Base-by-base conservation (phyloP, 2,329 filamentous ascomycete genomes). In the Exophiala dermatitidis region DNA sequence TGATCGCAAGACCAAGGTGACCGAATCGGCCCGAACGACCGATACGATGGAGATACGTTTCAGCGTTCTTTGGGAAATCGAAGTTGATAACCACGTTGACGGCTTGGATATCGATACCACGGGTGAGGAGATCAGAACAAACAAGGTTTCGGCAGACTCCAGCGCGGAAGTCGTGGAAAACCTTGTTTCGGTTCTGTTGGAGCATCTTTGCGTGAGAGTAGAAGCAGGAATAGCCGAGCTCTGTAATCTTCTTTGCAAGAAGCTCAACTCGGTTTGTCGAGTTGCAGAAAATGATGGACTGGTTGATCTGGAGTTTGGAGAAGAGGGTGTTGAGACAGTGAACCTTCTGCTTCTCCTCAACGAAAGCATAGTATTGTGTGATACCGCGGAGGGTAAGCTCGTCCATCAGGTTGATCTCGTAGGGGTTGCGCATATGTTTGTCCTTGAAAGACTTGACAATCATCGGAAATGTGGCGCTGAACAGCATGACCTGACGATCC, bases 71-170 rank as follows among this genome's bases (percentile, higher is more conserved):
- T 50, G 93, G 93, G 71, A 98, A 98, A 67, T 98, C 93, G 67
- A 98, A 98, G 76, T 98, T 98, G 81, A 98, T 98, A 68, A 98
- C 93, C 51, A 98, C 93, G 65, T 98, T 98, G 67, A 98, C 93
- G 50, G 93, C 93, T 72, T 98, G 93, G 61, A 98, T 98, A 74
- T 98, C 93, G 66, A 98, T 98, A 83, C 93, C 93, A 73, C 93
- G 90, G 60, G 93, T 98, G 60, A 98, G 81, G 37, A 98, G 79
- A 74, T 98, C 93, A 2, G 94, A 98, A 74, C 93, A 98, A 59
- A 98, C 93, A 36, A 98, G 82, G 70, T 98, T 98, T 66, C 93
- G 89, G 77, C 91, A 97, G 49, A 95, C 90, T 54, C 93, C 93
- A 65, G 96, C 96, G 63, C 93, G 86, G 78, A 98, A 98, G 70